A percentile compares a stretch with the other conserved stretches of the same genome.
phyloP scores from a whole-genome alignment of 2,329 filamentous ascomycete genomes.

The Ascocoryne sarcoides region DNA sequence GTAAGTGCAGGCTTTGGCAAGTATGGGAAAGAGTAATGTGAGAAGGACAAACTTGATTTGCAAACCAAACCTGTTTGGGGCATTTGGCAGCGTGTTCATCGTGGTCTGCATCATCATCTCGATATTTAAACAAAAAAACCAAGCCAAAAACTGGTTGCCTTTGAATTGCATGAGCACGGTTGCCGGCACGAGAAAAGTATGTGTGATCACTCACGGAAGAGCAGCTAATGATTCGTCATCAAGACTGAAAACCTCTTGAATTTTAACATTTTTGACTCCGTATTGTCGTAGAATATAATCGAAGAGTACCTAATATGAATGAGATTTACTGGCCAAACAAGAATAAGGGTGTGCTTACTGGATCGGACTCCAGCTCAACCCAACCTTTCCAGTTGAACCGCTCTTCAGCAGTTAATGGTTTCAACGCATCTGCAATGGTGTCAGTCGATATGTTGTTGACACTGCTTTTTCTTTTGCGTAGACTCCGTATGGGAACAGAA shows the following conservation, averaged over 20 bases:
- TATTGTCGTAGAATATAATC: slow-evolving; percentile 74
- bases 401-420: slow-evolving; percentile 42
- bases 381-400: slow-evolving; percentile 59
- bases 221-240: slow-evolving; percentile 56
- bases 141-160: slow-evolving; percentile 72
- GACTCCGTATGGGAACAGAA: background rate
- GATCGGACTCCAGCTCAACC: slow-evolving; percentile 84
- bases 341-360: slow-evolving; percentile 43
- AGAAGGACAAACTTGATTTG: slow-evolving; percentile 61
- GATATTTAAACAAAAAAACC: slow-evolving; percentile 79
- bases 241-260: slow-evolving; percentile 68
- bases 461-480: slow-evolving; percentile 5
- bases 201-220: slow-evolving; percentile 46
- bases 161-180: slow-evolving; percentile 23
- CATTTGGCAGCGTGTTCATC: slow-evolving; percentile 46
- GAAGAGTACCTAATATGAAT: slow-evolving; percentile 59
- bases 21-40: slow-evolving; percentile 2
- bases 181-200: slow-evolving; percentile 1
- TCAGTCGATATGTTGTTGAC: slow-evolving; percentile 1
- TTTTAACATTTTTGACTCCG: slow-evolving; percentile 63
- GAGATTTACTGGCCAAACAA: background rate
- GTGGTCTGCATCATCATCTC: slow-evolving; percentile 35
- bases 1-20: background rate
- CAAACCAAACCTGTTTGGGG: slow-evolving; percentile 75
- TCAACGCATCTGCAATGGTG: slow-evolving; percentile 27